Conservation (phyloP, 2,329 filamentous ascomycete species). For the Alternaria conjuncta region DNA sequence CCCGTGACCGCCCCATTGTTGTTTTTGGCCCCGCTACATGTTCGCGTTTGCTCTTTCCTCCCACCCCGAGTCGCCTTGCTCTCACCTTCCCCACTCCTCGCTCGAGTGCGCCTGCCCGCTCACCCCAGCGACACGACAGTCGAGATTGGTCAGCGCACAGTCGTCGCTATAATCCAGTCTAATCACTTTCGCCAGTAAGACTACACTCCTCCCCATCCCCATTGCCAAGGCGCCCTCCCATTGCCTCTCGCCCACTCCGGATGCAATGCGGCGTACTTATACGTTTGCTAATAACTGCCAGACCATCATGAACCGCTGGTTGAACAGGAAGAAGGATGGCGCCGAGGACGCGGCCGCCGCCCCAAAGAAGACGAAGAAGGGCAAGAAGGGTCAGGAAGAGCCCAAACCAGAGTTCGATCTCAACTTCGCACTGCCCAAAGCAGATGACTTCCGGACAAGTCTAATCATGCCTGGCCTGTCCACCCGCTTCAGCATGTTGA, state of each 20-base stretch:
- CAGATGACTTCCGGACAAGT: slow-evolving; percentile 93
- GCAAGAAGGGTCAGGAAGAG: slow-evolving; percentile 60
- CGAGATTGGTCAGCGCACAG: slow-evolving; percentile 2
- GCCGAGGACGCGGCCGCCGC: slow-evolving; percentile 42
- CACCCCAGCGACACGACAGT: background rate
- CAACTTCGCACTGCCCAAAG: slow-evolving; percentile 74
- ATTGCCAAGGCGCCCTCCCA: background rate
- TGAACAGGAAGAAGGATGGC: slow-evolving; percentile 69
- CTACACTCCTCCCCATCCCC: background rate
- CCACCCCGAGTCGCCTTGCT: slow-evolving; percentile 10
- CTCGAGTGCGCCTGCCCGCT: slow-evolving; percentile 14
- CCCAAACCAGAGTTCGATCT: slow-evolving; percentile 75
- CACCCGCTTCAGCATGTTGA: slow-evolving; percentile 93
- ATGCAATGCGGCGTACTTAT: slow-evolving; percentile 1
- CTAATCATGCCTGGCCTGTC: slow-evolving; percentile 94
- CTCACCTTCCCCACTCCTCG: slow-evolving; percentile 4
- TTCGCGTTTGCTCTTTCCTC: slow-evolving; percentile 24
- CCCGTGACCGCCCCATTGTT: background rate
- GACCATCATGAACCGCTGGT: slow-evolving; percentile 75
- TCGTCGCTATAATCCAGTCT: background rate
- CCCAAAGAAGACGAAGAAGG: slow-evolving; percentile 51
- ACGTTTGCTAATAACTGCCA: slow-evolving; percentile 27
- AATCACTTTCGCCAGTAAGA: slow-evolving; percentile 22
- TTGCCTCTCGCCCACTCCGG: slow-evolving; percentile 5
- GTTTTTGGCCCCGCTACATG: slow-evolving; percentile 34